Evolutionary conservation across 108 stramenopile species (phyloP).

Genomic region (Nitzschia inconspicua): DNA sequence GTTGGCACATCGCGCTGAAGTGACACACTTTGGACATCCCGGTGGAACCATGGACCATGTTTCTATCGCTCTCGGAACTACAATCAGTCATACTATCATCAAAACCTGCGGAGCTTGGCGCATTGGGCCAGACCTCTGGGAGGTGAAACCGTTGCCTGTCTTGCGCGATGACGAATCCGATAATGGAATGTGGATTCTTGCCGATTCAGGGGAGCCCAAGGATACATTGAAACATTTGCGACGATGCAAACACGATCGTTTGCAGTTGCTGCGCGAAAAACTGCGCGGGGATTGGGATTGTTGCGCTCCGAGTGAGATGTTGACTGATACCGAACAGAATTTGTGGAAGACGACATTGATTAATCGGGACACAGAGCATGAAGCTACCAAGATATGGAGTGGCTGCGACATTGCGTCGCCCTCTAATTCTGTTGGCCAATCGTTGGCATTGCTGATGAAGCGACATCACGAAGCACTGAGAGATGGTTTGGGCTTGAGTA

Average conservation of each 20-base stretch:
- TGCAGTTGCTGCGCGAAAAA: slow-evolving; percentile 13
- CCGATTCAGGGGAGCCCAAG: slow-evolving; percentile 36
- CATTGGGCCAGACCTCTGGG: slow-evolving; percentile 34
- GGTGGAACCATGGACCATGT: slow-evolving; percentile 47
- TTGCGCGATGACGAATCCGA: background rate
- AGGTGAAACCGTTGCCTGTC: slow-evolving; percentile 4
- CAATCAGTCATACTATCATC: background rate
- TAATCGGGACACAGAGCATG: slow-evolving; percentile 26
- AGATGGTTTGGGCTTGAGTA: slow-evolving; percentile 29
- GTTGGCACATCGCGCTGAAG: slow-evolving; percentile 25
- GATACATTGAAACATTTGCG: slow-evolving; percentile 39
- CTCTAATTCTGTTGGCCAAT: background rate
- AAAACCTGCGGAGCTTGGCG: slow-evolving; percentile 8
- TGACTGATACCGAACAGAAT: slow-evolving; percentile 6
- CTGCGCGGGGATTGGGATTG: slow-evolving; percentile 26
- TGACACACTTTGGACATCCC: slow-evolving; percentile 37
- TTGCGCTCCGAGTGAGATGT: background rate
- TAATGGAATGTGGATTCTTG: slow-evolving; percentile 31
- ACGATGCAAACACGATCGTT: slow-evolving; percentile 31
- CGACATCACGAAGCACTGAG: slow-evolving; percentile 31
- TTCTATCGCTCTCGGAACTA: slow-evolving; percentile 17
- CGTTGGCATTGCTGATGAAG: slow-evolving; percentile 15
- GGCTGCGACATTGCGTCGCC: background rate
- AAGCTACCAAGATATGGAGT: slow-evolving; percentile 24
- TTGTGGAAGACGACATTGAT: slow-evolving; percentile 25